These are phyloP conservation scores for Botrytis medusae DNA, from an alignment of 2,329 filamentous ascomycete genomes.

Conservation along the genomic window DNA sequence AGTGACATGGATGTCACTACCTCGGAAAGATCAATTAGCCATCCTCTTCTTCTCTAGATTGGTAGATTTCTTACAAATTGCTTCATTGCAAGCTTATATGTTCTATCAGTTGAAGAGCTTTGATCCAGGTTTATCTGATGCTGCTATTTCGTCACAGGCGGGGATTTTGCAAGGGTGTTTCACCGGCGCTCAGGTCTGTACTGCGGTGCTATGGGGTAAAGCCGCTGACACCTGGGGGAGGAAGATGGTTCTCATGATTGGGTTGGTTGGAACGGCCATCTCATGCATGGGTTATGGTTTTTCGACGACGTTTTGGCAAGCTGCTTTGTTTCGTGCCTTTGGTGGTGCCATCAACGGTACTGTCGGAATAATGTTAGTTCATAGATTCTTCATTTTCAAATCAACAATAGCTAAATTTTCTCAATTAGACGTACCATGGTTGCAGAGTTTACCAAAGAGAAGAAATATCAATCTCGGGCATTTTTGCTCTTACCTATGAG, in stretches of 20 bases:
- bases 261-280: conserved; percentile 64
- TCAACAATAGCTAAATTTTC: background rate
- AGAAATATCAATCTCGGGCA: conserved; percentile 53
- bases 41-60: conserved; percentile 77
- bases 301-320: conserved; percentile 64
- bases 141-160: conserved; percentile 73
- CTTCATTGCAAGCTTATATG: conserved; percentile 67
- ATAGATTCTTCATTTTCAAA: background rate
- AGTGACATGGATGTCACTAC: conserved; percentile 70
- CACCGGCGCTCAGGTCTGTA: conserved; percentile 78
- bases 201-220: conserved; percentile 78
- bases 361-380: conserved; percentile 68
- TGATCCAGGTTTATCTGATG: conserved; percentile 51
- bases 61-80: conserved; percentile 79
- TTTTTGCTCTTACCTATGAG: conserved; percentile 56
- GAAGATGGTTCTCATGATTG: conserved; percentile 78
- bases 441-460: conserved; percentile 67
- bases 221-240: conserved; percentile 66
- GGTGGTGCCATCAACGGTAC: conserved; percentile 75
- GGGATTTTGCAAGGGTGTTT: conserved; percentile 78
- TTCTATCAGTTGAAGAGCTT: conserved; percentile 89
- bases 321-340: conserved; percentile 71
- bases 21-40: conserved; percentile 72
- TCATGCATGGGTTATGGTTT: conserved; percentile 68
- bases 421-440: conserved; percentile 64